Conservation (phyloP, 1,139 yeast genomes). For the Blastobotrys persicus region DNA sequence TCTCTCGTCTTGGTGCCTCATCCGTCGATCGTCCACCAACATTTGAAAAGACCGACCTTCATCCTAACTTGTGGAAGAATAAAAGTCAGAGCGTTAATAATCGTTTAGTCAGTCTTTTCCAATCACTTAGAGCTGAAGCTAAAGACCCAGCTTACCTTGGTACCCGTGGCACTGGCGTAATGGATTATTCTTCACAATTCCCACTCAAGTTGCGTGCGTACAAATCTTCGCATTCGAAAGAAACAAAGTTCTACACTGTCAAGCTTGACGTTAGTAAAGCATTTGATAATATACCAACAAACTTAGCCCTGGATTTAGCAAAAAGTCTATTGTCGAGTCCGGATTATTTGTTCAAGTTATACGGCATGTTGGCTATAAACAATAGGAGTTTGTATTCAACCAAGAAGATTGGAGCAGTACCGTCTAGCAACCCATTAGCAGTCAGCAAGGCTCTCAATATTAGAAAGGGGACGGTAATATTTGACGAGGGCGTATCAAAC, state of each 20-base stretch:
- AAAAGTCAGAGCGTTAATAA: constrained; percentile 26
- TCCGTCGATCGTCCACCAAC: neutral
- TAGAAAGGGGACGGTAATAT: neutral
- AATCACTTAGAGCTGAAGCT: constrained; percentile 29
- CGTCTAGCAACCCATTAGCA: neutral
- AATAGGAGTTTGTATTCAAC: neutral
- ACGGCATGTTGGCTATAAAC: neutral
- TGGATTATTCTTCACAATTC: constrained; percentile 16
- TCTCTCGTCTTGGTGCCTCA: constrained; percentile 26
- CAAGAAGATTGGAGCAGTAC: neutral
- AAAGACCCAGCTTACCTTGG: neutral
- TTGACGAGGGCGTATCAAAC: neutral
- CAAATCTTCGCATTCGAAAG: neutral
- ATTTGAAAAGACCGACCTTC: too few relatives aligned
- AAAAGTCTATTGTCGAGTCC: constrained; percentile 17
- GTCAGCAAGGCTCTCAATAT: neutral
- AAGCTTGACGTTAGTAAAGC: constrained; percentile 81
- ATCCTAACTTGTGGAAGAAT: too few relatives aligned
- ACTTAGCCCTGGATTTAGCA: constrained; percentile 38
- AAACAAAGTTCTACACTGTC: constrained; percentile 44
- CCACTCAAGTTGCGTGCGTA: neutral
- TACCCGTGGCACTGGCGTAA: neutral
- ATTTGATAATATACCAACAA: constrained; percentile 69
- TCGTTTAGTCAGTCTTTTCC: constrained; percentile 29
- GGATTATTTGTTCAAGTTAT: neutral